These are phyloP conservation scores for Epichloe gansuensis DNA, from an alignment of 2,329 filamentous ascomycete genomes.

Conservation along the genomic window DNA sequence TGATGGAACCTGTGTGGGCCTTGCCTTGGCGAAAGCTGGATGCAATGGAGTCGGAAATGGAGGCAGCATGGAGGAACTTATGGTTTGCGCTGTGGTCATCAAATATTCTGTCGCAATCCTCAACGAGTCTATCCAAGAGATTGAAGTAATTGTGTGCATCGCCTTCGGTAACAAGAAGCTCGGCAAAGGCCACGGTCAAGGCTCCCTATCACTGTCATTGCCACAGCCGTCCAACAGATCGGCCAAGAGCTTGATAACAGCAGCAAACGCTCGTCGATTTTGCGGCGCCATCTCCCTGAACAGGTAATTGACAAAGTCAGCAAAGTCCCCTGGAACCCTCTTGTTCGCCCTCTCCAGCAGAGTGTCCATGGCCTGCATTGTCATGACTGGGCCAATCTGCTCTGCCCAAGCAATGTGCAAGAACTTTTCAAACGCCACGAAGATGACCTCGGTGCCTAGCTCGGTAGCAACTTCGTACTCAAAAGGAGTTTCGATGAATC, in stretches of 20 bases:
- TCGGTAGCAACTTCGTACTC: slow-evolving; percentile 67
- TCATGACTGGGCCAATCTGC: slow-evolving; percentile 76
- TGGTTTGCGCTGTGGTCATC: slow-evolving; percentile 43
- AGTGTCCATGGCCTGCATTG: slow-evolving; percentile 55
- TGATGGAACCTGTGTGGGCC: slow-evolving; percentile 60
- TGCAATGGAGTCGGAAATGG: slow-evolving; percentile 46
- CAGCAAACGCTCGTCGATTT: slow-evolving; percentile 65
- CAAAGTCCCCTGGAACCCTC: slow-evolving; percentile 60
- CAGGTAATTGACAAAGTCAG: slow-evolving; percentile 52
- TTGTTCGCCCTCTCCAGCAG: slow-evolving; percentile 60
- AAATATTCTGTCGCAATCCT: slow-evolving; percentile 83
- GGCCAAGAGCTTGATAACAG: slow-evolving; percentile 73
- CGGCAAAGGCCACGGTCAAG: slow-evolving; percentile 77
- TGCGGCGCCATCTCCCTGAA: slow-evolving; percentile 57
- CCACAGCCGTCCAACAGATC: slow-evolving; percentile 81
- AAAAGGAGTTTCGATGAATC: slow-evolving; percentile 69
- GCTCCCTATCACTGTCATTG: slow-evolving; percentile 87
- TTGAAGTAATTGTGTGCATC: slow-evolving; percentile 77
- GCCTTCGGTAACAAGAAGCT: slow-evolving; percentile 68
- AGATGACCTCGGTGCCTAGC: slow-evolving; percentile 69
- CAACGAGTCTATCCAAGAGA: slow-evolving; percentile 74
- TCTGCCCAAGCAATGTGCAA: slow-evolving; percentile 78
- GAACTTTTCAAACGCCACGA: slow-evolving; percentile 90
- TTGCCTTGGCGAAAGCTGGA: slow-evolving; percentile 43
- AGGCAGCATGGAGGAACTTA: slow-evolving; percentile 25